Base-by-base conservation (phyloP, 1,139 yeast species). In the Chernovozyma sophiae-reginae region DNA sequence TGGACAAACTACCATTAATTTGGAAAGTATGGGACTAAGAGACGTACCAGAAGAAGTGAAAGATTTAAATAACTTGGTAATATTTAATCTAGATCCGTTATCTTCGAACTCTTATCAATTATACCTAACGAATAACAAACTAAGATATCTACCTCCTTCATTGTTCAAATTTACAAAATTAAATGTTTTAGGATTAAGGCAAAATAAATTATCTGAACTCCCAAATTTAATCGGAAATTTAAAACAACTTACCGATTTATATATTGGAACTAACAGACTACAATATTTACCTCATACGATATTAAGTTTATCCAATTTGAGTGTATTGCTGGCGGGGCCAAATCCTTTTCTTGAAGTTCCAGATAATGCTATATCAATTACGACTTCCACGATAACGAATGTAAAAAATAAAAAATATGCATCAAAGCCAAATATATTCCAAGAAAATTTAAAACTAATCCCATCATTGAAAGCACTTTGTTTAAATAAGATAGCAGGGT, bases 41-140 rank as follows among this genome's bases (percentile, higher is more conserved):
- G 70, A 68, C 34, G 48, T 70, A 4, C 76, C 76, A 0, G 67
- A 65, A 33, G 75, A 69, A 45, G 59, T 70, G 30, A 65, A 65
- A 41, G 76, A 70, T 44, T 49, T 70, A 45, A 63, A 69, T 44
- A 62, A 68, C 38, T 48, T 70, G 45, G 74, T 70, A 17, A 57
- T 70, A 12, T 65, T 70, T 43, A 55, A 55, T 19, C 39, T 43
- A 12, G 62, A 54, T 7, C 46, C 44, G 8, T 44, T 53, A 3
- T 47, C 54, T 12, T 61, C 58, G 24, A 40, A 46, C 3, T 24
- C 38, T 5, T 67, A 59, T 40, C 74, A 70, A 39, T 51, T 70
- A 17, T 70, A 62, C 44, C 49, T 70, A 24, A 58, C 68, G 18
- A 61, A 65, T 33, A 70, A 70, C 44, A 59, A 57, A 25, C 43